Percentiles rank a stretch among this genome's conserved stretches.
Conservation (phyloP, 2,329 filamentous ascomycete species). For the Diaporthe citrichinensis region DNA sequence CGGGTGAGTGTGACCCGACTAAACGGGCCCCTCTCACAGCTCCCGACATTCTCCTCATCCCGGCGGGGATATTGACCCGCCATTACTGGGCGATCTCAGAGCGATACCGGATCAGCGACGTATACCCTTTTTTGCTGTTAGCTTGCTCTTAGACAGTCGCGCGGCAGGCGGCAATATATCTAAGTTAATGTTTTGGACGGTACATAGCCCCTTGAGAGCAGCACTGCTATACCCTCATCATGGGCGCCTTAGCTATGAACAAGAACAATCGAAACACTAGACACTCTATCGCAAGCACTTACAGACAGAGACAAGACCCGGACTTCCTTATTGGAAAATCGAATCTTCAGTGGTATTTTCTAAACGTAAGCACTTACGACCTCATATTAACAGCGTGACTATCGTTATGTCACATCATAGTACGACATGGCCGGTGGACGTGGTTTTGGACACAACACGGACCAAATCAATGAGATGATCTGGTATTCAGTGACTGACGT, state of each 20-base stretch:
- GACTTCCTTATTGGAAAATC: background rate
- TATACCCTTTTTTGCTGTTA: background rate
- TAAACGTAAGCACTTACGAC: background rate
- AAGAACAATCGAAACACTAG: no score
- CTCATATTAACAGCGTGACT: background rate
- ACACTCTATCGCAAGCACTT: no score
- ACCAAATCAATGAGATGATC: background rate
- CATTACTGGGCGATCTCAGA: background rate
- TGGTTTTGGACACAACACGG: background rate
- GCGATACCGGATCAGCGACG: conserved; percentile 9
- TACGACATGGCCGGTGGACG: background rate
- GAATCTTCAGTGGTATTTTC: background rate
- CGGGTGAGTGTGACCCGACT: conserved; percentile 23
- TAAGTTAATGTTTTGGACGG: background rate
- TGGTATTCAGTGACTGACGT: background rate
- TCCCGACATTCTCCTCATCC: conserved; percentile 17
- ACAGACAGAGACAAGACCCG: background rate
- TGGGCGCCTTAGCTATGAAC: background rate
- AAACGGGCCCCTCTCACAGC: conserved; percentile 3
- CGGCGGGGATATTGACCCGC: conserved; percentile 12
- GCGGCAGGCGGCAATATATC: background rate
- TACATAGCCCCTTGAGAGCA: background rate
- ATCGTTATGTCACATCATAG: background rate
- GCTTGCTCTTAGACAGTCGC: background rate
- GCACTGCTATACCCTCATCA: background rate